A percentile compares a stretch with the other conserved stretches of the same genome.
Conservation (phyloP, 345 rosid genomes). For the Euclidium syriacum region DNA sequence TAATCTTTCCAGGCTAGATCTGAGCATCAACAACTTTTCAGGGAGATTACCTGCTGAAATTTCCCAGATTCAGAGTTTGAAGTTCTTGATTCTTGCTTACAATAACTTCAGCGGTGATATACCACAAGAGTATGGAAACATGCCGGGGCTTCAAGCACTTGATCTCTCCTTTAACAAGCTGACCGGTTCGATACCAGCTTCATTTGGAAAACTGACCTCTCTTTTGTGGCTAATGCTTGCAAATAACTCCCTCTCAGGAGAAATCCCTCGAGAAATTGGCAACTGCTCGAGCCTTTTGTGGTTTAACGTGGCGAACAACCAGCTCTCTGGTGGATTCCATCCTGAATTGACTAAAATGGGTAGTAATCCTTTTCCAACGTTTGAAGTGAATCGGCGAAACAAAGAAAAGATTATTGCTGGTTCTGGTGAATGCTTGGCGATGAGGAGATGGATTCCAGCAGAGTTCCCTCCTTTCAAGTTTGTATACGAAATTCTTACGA, state of each 20-base stretch:
- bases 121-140: conserved; percentile 65
- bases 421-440: conserved; percentile 69
- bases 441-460: conserved; percentile 95
- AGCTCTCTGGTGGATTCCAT: conserved; percentile 59
- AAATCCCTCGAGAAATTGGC: conserved; percentile 69
- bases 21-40: conserved; percentile 67
- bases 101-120: conserved; percentile 63
- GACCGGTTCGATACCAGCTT: conserved; percentile 57
- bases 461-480: conserved; percentile 87
- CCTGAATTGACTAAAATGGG: conserved; percentile 60
- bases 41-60: conserved; percentile 65
- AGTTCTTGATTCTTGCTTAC: conserved; percentile 55
- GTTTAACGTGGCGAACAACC: conserved; percentile 81
- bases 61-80: conserved; percentile 49
- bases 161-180: conserved; percentile 82
- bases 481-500: conserved; percentile 55
- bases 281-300: conserved; percentile 77
- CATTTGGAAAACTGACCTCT: conserved; percentile 61
- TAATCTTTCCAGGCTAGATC: conserved; percentile 55
- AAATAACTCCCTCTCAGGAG: conserved; percentile 56
- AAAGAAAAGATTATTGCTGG: conserved; percentile 39
- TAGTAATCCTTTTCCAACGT: conserved; percentile 45
- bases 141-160: conserved; percentile 58
- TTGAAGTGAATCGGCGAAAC: conserved; percentile 40
- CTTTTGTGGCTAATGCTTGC: conserved; percentile 97